Base-by-base conservation (phyloP, 495 filamentous ascomycete genomes). In the Xylaria curta region DNA sequence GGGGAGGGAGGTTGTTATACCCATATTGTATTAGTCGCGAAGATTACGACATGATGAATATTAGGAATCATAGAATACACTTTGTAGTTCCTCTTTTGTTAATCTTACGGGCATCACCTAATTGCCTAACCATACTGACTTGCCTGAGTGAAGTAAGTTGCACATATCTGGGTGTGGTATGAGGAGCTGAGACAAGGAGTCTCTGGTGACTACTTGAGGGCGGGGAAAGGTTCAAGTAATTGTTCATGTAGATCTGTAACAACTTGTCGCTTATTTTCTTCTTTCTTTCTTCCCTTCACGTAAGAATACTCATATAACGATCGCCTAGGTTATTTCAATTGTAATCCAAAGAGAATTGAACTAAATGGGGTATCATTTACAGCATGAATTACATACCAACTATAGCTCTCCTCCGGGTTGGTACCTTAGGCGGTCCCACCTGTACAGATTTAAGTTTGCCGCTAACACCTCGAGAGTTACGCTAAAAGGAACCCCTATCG, bases 11-110 rank as follows among this genome's bases (percentile, higher is more conserved):
- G 44, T 66, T 31, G 44, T 49, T 66, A 66, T 66, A 66, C 63
- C 63, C 46, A 49, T 38, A 21, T 66, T 66, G 44, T 21, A 44
- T 44, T 62, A 42, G 60, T 4, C 36, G 33, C 36, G 42, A 3
- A 44, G 19, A 36, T 62, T 62, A 62, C 60, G 21, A 40, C 31
- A 44, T 62, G 3, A 62, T 26, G 36, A 62, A 42, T 62, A 44
- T n/a, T 21, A 60, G n/a, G 28, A 59, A 60, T 60, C 33, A 33
- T 21, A 60, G 31, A 60, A 38, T 33, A 31, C 24, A 9, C 8
- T 53, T 24, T 26, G 10, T 12, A 40, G 38, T 40, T 40, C 38
- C 38, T 40, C 38, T 40, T 40, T 40, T 40, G 9, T 12, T 9
- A n/a, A 2, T 42, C 36, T 49, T 2, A n/a, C n/a, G 28, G 28